Conservation (phyloP, 345 rosid species). For the Kernera saxatilis region DNA sequence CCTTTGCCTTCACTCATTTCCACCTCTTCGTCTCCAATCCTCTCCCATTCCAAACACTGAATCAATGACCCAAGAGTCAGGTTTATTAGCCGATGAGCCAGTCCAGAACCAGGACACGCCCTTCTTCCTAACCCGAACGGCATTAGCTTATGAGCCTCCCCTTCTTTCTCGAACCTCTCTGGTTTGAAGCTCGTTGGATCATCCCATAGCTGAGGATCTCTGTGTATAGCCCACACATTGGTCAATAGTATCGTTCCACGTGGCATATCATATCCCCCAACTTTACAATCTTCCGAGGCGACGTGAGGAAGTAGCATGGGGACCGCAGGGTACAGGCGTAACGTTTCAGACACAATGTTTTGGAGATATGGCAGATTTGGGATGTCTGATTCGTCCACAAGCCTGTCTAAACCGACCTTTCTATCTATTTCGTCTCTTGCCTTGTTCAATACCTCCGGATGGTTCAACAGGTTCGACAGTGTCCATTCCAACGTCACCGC, state of each 20-base stretch:
- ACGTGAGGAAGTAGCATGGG: background rate
- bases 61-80: background rate
- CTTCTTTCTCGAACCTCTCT: slow-evolving; percentile 36
- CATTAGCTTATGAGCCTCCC: no score
- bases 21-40: background rate
- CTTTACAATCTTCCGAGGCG: background rate
- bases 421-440: background rate
- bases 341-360: slow-evolving; percentile 11
- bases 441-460: background rate
- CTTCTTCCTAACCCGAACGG: slow-evolving; percentile 6
- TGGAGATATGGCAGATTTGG: slow-evolving; percentile 10
- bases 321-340: background rate
- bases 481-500: slow-evolving; percentile 9
- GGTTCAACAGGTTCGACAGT: no score
- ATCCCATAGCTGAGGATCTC: slow-evolving; percentile 29
- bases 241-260: no score
- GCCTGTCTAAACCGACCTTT: background rate
- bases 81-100: background rate
- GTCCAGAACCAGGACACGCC: background rate
- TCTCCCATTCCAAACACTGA: slow-evolving; percentile 16
- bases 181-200: slow-evolving; percentile 38
- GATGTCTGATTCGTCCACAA: slow-evolving; percentile 1
- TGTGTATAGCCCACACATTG: no score
- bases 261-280: no score
- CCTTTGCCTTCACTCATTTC: slow-evolving; percentile 4